Evolutionary conservation across 345 rosid genomes (phyloP).

Genomic region (Boechera retrofracta): DNA sequence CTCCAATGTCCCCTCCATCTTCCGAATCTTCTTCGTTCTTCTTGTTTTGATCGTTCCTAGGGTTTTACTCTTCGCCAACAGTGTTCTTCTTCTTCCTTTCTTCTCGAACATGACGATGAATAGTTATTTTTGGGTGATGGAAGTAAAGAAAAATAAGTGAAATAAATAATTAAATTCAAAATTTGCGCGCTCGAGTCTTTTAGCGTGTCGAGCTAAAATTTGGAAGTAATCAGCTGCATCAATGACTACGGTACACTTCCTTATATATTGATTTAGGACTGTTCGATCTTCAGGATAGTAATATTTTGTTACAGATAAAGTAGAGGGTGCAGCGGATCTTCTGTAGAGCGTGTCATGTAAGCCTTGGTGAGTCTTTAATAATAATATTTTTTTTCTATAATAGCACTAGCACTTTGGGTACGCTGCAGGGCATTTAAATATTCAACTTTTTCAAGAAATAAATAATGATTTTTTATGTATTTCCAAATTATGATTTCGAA

Average conservation of each 20-base stretch:
- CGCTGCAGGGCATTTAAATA: neutral
- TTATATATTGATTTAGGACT: neutral
- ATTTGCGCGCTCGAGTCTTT: slow-evolving; percentile 49
- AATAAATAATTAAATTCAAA: slow-evolving; percentile 27
- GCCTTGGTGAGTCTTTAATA: slow-evolving; percentile 30
- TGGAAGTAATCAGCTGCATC: slow-evolving; percentile 11
- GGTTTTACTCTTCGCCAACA: slow-evolving; percentile 54
- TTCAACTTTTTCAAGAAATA: neutral
- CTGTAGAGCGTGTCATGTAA: slow-evolving; percentile 44
- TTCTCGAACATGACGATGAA: slow-evolving; percentile 37
- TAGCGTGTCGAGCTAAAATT: slow-evolving; percentile 3
- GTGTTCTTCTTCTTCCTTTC: slow-evolving; percentile 41
- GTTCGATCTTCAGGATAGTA: neutral
- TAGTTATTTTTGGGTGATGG: neutral
- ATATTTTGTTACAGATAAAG: neutral
- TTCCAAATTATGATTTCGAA: neutral
- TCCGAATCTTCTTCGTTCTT: slow-evolving; percentile 33
- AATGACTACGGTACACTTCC: neutral
- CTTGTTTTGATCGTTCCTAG: slow-evolving; percentile 46
- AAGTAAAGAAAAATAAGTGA: neutral
- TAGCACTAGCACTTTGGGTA: neutral
- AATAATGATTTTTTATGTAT: slow-evolving; percentile 11
- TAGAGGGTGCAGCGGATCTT: slow-evolving; percentile 15
- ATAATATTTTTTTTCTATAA: slow-evolving; percentile 23
- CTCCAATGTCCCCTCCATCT: slow-evolving; percentile 62